Base-by-base conservation (phyloP, 108 stramenopile genomes). In the Aurantiochytrium sp. region DNA sequence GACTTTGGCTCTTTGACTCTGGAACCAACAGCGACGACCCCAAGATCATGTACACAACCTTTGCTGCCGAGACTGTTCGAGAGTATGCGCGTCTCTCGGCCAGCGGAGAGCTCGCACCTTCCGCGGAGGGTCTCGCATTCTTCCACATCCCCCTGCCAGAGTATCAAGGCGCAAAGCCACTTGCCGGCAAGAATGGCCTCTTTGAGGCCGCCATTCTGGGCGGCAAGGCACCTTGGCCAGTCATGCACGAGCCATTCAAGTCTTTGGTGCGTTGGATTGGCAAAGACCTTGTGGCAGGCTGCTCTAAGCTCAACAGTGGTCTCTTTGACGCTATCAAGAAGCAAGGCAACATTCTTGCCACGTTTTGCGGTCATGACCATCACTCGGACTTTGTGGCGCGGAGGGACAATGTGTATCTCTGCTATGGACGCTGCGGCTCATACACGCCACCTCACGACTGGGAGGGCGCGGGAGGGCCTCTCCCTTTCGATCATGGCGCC, bases 1-100 rank as follows among this genome's bases (percentile, higher is more conserved):
- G 76, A 0, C 51, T 83, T 18, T 83, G 76, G 76, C 76, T 83
- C 76, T 83, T 83, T 23, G 76, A 83, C 76, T 83, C 76, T 8
- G 76, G 76, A 21, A 28, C 76, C 14, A 83, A 83, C 51, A 53
- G 49, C 3, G 49, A 47, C 76, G 76, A 83, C 76, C 49, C 45
- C 44, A 55, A 35, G 10, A 83, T 83, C 4, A 47, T 47, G 49
- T 83, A 83, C 76, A 83, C 76, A 28, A 83, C 76, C 51, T 83
- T 83, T 53, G 19, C 76, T 47, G 12, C 45, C 3, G 76, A 83
- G 51, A 53, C 76, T 53, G 76, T 83, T 12, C 14, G 28, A 6
- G 76, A 28, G 23, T 83, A 83, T 45, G 49, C 19, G 76, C 45
- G 28, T 6, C 76, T 83, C 18, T 83, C 76, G 44, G 23, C 44